Percentiles rank a stretch among this genome's conserved stretches.
These are phyloP conservation scores for Helotiales sp. DNA, from an alignment of 2,329 filamentous ascomycete species.

Conservation along the genomic window DNA sequence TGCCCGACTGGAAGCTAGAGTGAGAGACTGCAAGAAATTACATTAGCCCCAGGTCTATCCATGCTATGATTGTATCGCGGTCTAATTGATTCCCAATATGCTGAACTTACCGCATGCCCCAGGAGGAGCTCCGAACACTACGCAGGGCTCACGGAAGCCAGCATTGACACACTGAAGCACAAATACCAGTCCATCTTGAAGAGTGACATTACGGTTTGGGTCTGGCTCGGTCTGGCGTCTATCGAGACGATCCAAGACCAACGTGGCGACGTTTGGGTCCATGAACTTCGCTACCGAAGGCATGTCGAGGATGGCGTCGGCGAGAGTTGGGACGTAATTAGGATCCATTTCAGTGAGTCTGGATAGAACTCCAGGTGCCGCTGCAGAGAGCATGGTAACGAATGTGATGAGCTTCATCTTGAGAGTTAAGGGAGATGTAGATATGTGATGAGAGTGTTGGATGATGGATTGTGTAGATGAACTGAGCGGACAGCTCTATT, in stretches of 20 bases:
- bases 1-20: neutral
- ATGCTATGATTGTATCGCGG: neutral
- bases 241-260: neutral
- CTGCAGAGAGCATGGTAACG: neutral
- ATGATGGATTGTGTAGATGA: neutral
- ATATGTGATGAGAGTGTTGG: neutral
- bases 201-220: neutral
- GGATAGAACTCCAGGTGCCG: neutral
- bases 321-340: neutral
- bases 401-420: neutral
- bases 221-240: neutral
- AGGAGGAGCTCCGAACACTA: neutral
- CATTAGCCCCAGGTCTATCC: neutral
- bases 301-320: neutral
- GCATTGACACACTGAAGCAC: neutral
- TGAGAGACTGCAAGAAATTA: neutral
- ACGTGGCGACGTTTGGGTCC: neutral
- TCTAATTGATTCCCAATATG: neutral
- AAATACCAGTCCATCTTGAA: neutral
- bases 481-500: neutral
- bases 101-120: neutral
- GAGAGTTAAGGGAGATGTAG: neutral
- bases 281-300: neutral
- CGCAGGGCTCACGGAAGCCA: neutral
- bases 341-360: neutral